These are phyloP conservation scores for Solanum lycopersicoides DNA, from an alignment of 257 asterid species.

Conservation along the genomic window DNA sequence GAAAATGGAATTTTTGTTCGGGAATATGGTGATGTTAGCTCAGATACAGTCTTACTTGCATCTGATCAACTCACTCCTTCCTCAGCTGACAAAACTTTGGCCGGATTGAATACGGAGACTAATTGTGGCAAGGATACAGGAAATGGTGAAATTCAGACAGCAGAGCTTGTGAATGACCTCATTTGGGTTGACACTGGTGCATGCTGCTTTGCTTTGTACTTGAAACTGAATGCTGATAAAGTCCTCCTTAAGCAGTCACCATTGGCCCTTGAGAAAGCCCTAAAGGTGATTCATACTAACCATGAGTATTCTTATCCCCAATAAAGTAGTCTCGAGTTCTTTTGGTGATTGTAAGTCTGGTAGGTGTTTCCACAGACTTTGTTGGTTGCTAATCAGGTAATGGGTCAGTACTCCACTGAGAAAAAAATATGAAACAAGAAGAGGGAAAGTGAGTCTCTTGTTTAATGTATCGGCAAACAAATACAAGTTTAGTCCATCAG, in stretches of 20 bases:
- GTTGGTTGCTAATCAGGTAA: not conserved
- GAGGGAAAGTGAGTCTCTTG: not conserved
- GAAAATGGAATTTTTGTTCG: conserved; percentile 63
- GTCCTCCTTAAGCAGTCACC: conserved; percentile 71
- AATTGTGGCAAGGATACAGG: conserved; percentile 2
- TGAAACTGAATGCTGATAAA: conserved; percentile 58
- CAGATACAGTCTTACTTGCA: conserved; percentile 64
- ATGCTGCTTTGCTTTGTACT: conserved; percentile 75
- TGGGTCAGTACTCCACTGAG: not conserved
- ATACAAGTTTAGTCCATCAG: not conserved
- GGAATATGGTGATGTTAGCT: conserved; percentile 59
- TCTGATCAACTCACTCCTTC: conserved; percentile 47
- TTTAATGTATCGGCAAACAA: not conserved
- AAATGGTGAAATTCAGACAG: conserved; percentile 14
- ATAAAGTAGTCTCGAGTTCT: not conserved
- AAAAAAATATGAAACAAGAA: not conserved
- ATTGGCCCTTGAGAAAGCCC: conserved; percentile 82
- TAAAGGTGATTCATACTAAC: conserved; percentile 43
- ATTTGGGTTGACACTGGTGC: conserved; percentile 82
- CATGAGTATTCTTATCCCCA: not conserved
- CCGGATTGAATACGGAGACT: not conserved
- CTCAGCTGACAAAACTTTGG: conserved; percentile 12
- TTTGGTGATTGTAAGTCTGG: not conserved
- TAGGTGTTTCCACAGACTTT: not conserved
- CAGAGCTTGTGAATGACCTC: conserved; percentile 29